Evolutionary conservation across 805 yeast species (phyloP).

Genomic region (Candida silvatica): DNA sequence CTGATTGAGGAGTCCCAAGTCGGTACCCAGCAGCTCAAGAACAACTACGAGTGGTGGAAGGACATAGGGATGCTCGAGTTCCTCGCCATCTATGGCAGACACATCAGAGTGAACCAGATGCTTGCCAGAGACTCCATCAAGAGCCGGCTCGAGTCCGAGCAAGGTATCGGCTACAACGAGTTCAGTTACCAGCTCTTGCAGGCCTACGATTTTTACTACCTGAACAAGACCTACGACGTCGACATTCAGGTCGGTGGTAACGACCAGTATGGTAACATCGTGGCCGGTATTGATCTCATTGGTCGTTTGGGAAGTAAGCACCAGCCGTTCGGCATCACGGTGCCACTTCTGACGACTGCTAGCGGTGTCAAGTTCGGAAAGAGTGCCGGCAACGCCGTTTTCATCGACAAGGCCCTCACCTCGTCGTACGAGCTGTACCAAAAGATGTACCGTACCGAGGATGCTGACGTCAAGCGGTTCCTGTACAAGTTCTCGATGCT

Average conservation of each 20-base stretch:
- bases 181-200: constrained; percentile 89
- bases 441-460: constrained; percentile 72
- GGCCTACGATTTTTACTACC: constrained; percentile 87
- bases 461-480: constrained; percentile 61
- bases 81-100: constrained; percentile 65
- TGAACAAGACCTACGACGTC: constrained; percentile 51
- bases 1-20: constrained; percentile 6
- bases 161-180: constrained; percentile 88
- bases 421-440: constrained; percentile 80
- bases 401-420: constrained; percentile 68
- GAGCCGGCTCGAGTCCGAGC: constrained; percentile 55
- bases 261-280: constrained; percentile 97
- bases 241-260: constrained; percentile 87
- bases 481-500: constrained; percentile 73
- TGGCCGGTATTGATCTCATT: constrained; percentile 89
- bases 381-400: constrained; percentile 94
- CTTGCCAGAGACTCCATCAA: constrained; percentile 82
- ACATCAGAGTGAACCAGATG: constrained; percentile 80
- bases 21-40: constrained; percentile 26
- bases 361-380: constrained; percentile 93
- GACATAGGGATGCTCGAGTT: constrained; percentile 70
- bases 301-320: constrained; percentile 35
- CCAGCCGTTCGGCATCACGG: constrained; percentile 63
- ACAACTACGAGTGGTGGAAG: constrained; percentile 85
- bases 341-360: constrained; percentile 80